phyloP scores from a whole-genome alignment of 192 early-diverging fungal species.

The Backusella tuberculispora region DNA sequence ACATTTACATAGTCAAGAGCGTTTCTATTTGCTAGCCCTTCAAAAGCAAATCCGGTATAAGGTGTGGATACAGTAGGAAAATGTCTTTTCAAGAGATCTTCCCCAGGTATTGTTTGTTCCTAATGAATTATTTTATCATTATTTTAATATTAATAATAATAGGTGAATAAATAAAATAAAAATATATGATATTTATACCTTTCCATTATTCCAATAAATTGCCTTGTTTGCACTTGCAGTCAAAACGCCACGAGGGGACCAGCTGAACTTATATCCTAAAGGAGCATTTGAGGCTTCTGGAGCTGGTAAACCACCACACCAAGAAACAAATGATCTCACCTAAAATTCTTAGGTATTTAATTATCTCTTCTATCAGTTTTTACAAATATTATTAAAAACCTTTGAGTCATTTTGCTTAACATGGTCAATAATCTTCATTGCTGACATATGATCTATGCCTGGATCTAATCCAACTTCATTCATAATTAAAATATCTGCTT shows the following conservation, averaged over 20 bases:
- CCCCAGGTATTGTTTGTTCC: slow-evolving; percentile 66
- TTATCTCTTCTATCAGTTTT: neutral
- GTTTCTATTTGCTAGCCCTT: slow-evolving; percentile 95
- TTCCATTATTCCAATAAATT: slow-evolving; percentile 74
- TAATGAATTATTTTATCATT: slow-evolving; percentile 32
- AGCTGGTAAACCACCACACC: slow-evolving; percentile 94
- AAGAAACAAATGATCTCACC: slow-evolving; percentile 84
- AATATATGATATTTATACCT: slow-evolving; percentile 43
- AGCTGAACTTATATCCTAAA: slow-evolving; percentile 94
- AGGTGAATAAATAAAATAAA: neutral
- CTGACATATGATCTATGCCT: slow-evolving; percentile 96
- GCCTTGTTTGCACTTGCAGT: slow-evolving; percentile 89
- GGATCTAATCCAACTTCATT: slow-evolving; percentile 99
- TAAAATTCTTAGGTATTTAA: slow-evolving; percentile 38
- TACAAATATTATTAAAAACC: neutral
- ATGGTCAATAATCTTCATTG: slow-evolving; percentile 91
- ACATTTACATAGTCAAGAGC: slow-evolving; percentile 85
- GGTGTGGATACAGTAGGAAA: slow-evolving; percentile 75
- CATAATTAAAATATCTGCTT: slow-evolving; percentile 85
- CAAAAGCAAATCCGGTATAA: slow-evolving; percentile 87
- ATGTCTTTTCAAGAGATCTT: slow-evolving; percentile 66
- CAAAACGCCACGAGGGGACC: slow-evolving; percentile 91
- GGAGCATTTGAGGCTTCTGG: slow-evolving; percentile 93
- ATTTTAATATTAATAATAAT: neutral
- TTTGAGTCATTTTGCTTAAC: slow-evolving; percentile 21